Percentiles rank a stretch among this genome's conserved stretches.
Conservation (phyloP, 768 basidiomycete species). For the Mycena capillaripes region DNA sequence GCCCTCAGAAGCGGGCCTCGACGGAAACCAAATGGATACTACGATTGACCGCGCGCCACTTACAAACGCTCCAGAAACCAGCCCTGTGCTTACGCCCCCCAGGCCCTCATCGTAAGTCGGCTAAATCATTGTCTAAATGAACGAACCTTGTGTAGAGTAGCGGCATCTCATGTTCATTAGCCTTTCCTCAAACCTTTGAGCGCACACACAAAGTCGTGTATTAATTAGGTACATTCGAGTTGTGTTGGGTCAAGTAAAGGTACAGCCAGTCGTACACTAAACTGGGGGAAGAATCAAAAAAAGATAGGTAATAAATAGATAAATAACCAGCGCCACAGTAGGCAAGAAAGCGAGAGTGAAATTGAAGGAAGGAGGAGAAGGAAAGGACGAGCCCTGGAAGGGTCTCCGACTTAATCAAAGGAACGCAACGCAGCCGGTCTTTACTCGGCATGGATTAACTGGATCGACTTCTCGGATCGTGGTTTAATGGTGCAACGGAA, state of each 20-base stretch:
- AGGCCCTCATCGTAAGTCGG: slow-evolving; percentile 24
- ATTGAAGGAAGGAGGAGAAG: slow-evolving; percentile 27
- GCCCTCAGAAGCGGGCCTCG: slow-evolving; percentile 18
- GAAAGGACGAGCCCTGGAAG: slow-evolving; percentile 16
- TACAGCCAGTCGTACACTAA: slow-evolving; percentile 37
- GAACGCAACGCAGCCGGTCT: slow-evolving; percentile 22
- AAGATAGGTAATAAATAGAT: slow-evolving; percentile 55
- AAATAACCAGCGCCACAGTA: slow-evolving; percentile 34
- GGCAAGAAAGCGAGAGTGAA: slow-evolving; percentile 30
- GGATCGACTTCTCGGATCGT: slow-evolving; percentile 69
- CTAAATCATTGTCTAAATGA: slow-evolving; percentile 10
- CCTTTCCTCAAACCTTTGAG: neutral
- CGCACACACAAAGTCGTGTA: neutral
- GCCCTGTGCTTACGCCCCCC: neutral
- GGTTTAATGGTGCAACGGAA: slow-evolving; percentile 73
- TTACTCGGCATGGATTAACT: slow-evolving; percentile 65
- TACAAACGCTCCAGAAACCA: slow-evolving; percentile 13
- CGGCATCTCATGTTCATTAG: neutral
- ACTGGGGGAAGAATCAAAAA: slow-evolving; percentile 31
- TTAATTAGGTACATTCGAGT: slow-evolving; percentile 31
- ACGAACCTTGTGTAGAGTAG: neutral
- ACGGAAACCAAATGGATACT: slow-evolving; percentile 21
- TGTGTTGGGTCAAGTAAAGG: slow-evolving; percentile 35
- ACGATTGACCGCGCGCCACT: slow-evolving; percentile 22
- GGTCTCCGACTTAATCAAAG: slow-evolving; percentile 26